These are phyloP conservation scores for Penicillium diatomitis DNA, from an alignment of 495 filamentous ascomycete species.

Conservation along the genomic window DNA sequence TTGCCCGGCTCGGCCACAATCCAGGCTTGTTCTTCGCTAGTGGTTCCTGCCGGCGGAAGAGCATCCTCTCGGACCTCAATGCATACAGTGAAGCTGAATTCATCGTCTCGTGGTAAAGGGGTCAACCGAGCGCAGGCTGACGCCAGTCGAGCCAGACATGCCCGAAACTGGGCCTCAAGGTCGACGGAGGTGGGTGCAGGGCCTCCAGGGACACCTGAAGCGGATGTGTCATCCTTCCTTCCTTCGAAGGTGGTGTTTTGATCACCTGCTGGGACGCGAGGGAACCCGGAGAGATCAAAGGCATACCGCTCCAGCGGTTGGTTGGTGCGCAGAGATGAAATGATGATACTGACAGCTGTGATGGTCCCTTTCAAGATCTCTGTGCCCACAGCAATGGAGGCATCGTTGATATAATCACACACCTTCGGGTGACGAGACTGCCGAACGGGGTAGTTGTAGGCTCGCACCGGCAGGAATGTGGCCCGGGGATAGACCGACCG, in stretches of 20 bases:
- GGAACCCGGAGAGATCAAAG: slow-evolving; percentile 73
- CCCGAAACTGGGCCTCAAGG: slow-evolving; percentile 65
- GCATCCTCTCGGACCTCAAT: slow-evolving; percentile 73
- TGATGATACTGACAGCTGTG: slow-evolving; percentile 62
- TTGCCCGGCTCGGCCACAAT: slow-evolving; percentile 45
- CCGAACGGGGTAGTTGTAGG: slow-evolving; percentile 82
- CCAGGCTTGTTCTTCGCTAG: slow-evolving; percentile 44
- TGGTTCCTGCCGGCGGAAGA: slow-evolving; percentile 62
- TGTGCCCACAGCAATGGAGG: slow-evolving; percentile 61
- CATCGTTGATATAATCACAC: slow-evolving; percentile 83
- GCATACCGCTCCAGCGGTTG: slow-evolving; percentile 70
- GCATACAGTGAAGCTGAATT: slow-evolving; percentile 78
- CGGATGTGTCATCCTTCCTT: slow-evolving; percentile 34
- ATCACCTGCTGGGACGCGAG: slow-evolving; percentile 46
- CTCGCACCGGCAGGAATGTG: slow-evolving; percentile 73
- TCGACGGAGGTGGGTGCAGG: slow-evolving; percentile 40
- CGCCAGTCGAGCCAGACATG: slow-evolving; percentile 41
- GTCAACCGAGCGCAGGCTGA: slow-evolving; percentile 50
- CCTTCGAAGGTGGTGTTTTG: slow-evolving; percentile 46
- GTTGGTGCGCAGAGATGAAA: slow-evolving; percentile 52
- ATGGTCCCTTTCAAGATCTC: slow-evolving; percentile 68
- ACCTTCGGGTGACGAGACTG: slow-evolving; percentile 86
- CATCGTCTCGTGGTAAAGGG: slow-evolving; percentile 54
- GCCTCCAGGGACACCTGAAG: slow-evolving; percentile 26
- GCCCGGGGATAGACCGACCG: slow-evolving; percentile 70